A percentile compares a stretch with the other conserved stretches of the same genome.
These are phyloP conservation scores for Intubia oerlemansii DNA, from an alignment of 2,329 filamentous ascomycete species.

Conservation along the genomic window DNA sequence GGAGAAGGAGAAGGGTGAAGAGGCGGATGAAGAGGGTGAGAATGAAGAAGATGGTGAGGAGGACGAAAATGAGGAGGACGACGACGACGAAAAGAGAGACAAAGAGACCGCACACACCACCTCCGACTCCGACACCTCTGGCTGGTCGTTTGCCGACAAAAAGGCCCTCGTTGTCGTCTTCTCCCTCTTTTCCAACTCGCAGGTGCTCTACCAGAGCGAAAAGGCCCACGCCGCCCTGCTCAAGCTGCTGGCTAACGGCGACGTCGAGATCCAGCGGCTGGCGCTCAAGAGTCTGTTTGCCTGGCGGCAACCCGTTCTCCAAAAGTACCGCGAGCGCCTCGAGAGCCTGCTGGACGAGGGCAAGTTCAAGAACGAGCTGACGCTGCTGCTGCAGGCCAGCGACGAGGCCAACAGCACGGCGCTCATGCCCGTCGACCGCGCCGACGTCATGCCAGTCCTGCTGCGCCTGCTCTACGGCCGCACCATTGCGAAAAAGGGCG, in stretches of 20 bases:
- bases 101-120: background rate
- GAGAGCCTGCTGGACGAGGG: conserved; percentile 77
- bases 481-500: conserved; percentile 62
- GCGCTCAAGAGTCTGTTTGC: conserved; percentile 68
- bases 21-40: conserved; percentile 18
- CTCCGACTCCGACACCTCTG: conserved; percentile 6
- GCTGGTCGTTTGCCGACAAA: conserved; percentile 61
- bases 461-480: conserved; percentile 77
- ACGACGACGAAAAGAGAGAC: conserved; percentile 13
- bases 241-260: conserved; percentile 63
- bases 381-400: conserved; percentile 49
- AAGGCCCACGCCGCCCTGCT: conserved; percentile 61
- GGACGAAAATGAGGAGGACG: conserved; percentile 15
- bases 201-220: conserved; percentile 54
- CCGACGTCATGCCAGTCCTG: conserved; percentile 62
- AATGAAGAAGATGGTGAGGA: conserved; percentile 15
- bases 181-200: conserved; percentile 68
- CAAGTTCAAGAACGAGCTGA: conserved; percentile 83
- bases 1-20: conserved; percentile 17
- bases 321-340: conserved; percentile 65
- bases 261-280: conserved; percentile 70
- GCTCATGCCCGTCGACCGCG: conserved; percentile 52
- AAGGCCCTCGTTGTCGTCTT: conserved; percentile 69
- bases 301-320: conserved; percentile 66
- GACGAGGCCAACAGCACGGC: conserved; percentile 15